A percentile compares a stretch with the other conserved stretches of the same genome.
These are phyloP conservation scores for Globisporangium acanthophoron DNA, from an alignment of 352 stramenopile species.

Conservation along the genomic window DNA sequence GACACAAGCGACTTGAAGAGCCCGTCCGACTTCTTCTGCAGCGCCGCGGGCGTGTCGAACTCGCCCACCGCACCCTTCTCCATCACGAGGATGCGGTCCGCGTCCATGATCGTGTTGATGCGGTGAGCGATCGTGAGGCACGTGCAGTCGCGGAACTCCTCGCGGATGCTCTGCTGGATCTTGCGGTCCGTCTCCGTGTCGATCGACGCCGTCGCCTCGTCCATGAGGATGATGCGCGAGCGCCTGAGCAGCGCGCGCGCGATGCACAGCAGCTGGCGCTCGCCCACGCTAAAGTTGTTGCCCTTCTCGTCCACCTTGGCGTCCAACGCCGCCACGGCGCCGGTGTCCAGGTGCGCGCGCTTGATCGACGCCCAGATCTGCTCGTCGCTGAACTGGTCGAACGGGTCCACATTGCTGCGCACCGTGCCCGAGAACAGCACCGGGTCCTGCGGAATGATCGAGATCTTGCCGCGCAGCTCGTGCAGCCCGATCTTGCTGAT, in stretches of 20 bases:
- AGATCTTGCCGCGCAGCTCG: constrained; percentile 21
- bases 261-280: constrained; percentile 95
- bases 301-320: constrained; percentile 84
- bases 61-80: constrained; percentile 91
- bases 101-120: constrained; percentile 96
- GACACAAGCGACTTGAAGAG: constrained; percentile 73
- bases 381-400: constrained; percentile 61
- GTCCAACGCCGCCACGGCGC: constrained; percentile 43
- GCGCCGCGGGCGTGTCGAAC: constrained; percentile 87
- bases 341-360: constrained; percentile 46
- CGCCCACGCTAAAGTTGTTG: constrained; percentile 93
- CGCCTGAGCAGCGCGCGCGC: constrained; percentile 91
- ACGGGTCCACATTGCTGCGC: constrained; percentile 86
- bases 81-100: constrained; percentile 94
- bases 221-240: constrained; percentile 94
- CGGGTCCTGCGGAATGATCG: constrained; percentile 89
- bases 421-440: constrained; percentile 88
- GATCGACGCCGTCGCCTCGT: constrained; percentile 95
- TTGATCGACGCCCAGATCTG: constrained; percentile 72
- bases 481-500: constrained; percentile 24
- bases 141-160: constrained; percentile 92
- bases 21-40: constrained; percentile 60
- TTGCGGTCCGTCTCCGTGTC: constrained; percentile 82
- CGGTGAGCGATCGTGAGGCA: constrained; percentile 96
- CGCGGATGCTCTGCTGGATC: constrained; percentile 88